These are phyloP conservation scores for Boletellus deceptivus DNA, from an alignment of 1,284 basidiomycete species.

Conservation along the genomic window DNA sequence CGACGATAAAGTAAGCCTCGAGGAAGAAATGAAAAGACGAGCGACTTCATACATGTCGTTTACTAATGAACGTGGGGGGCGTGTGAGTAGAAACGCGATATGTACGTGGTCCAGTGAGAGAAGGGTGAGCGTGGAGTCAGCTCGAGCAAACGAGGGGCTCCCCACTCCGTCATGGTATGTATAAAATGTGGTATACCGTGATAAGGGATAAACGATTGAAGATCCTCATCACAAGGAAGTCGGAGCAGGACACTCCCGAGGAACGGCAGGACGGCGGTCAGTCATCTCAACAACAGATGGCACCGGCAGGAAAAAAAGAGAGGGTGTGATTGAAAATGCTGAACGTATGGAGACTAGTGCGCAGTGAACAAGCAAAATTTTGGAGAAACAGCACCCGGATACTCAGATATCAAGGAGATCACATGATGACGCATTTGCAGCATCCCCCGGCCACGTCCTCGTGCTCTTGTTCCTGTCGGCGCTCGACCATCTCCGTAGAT, in stretches of 20 bases:
- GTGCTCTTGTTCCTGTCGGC: constrained; percentile 30
- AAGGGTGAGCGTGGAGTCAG: constrained; percentile 13
- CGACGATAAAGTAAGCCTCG: constrained; percentile 24
- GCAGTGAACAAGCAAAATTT: constrained; percentile 25
- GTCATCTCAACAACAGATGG: constrained; percentile 15
- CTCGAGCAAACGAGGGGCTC: constrained; percentile 9
- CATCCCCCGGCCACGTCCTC: constrained; percentile 49
- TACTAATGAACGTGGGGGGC: constrained; percentile 25
- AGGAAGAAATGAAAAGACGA: constrained; percentile 12
- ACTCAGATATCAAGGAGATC: constrained; percentile 32
- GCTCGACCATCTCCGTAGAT: constrained; percentile 23
- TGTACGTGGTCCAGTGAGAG: constrained; percentile 16
- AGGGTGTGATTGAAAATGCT: constrained; percentile 12
- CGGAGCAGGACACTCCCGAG: constrained; percentile 4
- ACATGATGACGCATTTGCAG: constrained; percentile 66
- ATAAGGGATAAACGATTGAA: constrained; percentile 12
- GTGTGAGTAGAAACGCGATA: constrained; percentile 11
- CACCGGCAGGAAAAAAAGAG: constrained; percentile 4
- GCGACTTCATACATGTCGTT: constrained; percentile 25
- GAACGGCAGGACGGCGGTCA: constrained; percentile 9
- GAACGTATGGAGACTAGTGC: constrained; percentile 18
- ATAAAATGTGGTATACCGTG: constrained; percentile 24
- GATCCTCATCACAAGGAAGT: constrained; percentile 13
- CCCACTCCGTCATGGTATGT: constrained; percentile 28
- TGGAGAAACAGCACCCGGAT: constrained; percentile 19